Evolutionary conservation across 345 rosid genomes (phyloP), one percentile per base, ranked within the genome.

Genomic region (Linum trigynum): DNA sequence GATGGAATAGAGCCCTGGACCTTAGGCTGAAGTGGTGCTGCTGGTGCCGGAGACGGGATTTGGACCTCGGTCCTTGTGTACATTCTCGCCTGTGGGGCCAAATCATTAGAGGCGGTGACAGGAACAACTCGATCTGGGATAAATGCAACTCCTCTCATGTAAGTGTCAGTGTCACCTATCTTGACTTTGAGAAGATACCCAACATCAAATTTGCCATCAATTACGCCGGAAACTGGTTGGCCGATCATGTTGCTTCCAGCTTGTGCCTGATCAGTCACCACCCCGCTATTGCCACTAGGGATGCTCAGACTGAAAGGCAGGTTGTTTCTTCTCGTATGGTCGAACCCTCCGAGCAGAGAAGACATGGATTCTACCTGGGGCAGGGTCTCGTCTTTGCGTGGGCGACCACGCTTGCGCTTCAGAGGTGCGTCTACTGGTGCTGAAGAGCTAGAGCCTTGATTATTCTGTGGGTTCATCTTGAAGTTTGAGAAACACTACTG

Each of bases 61-160:
- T 74, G 79, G 50, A 72, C 76, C 5, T 76, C 84, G 59, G 77
- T 68, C 59, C 81, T 81, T 73, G 2, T 50, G 50, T 72, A 65
- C 92, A 86, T 89, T 69, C 70, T 79, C 59, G 62, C 88, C 65
- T 56, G 63, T 17, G 92, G 96, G 69, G 96, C 92, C 59, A 89
- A 74, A 67, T 89, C 96, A 78, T 80, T 84, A 57, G 71, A 78
- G 16, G 81, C 70, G 45, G 88, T 81, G 39, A 89, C 38, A 1
- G 87, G 90, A 67, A 39, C 55, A 45, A 76, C 74, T 67, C 55
- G 75, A 14, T 80, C 83, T 0, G 83, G 87, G 39, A 71, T 55
- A 65, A 84, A 88, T 38, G 77, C 81, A n/a, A 88, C 57, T 58
- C 95, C 95, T 70, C 79, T 82, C 55, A 85, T 79, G 62, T 71